These are phyloP conservation scores for Globisporangium uncinulatum DNA, from an alignment of 352 stramenopile species.

Conservation along the genomic window DNA sequence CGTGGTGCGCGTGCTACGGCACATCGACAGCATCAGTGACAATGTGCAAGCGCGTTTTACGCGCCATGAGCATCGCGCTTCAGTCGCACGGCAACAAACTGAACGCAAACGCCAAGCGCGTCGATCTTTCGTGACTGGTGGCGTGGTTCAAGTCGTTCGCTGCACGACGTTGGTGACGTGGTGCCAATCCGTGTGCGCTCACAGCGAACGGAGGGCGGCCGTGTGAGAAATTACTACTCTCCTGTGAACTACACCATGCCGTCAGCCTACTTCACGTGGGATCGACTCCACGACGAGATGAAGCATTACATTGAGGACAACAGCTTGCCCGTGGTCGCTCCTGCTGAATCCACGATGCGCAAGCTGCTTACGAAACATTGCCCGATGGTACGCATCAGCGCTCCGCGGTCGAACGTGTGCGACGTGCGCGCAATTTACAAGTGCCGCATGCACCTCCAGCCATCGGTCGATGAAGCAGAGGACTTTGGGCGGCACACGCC, in stretches of 20 bases:
- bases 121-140: background rate
- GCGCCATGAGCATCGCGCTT: background rate
- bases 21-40: background rate
- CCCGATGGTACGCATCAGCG: background rate
- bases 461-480: background rate
- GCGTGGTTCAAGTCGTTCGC: background rate
- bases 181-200: background rate
- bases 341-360: background rate
- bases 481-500: background rate
- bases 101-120: background rate
- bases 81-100: background rate
- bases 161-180: background rate
- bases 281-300: constrained; percentile 12
- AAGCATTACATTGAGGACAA: constrained; percentile 7
- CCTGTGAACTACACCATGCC: constrained; percentile 2
- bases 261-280: constrained; percentile 12
- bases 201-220: background rate
- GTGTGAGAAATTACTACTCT: background rate
- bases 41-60: background rate
- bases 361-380: background rate
- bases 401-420: background rate
- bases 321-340: constrained; percentile 8
- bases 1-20: background rate
- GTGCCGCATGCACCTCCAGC: background rate
- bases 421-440: background rate